phyloP scores from a whole-genome alignment of 192 early-diverging fungal species.

The Powellomyces hirtus region DNA sequence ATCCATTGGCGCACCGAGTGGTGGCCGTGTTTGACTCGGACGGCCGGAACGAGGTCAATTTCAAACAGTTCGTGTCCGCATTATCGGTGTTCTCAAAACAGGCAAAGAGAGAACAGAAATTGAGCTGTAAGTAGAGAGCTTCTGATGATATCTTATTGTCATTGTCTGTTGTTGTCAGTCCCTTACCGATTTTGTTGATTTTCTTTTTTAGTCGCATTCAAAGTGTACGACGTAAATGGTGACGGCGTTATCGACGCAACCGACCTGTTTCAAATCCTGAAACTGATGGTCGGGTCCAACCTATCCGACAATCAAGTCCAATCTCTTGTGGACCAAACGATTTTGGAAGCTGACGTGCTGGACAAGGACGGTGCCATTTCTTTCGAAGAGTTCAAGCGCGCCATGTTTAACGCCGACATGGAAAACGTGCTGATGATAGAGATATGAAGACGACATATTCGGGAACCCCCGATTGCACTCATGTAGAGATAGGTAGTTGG shows the following conservation, averaged over 20 bases:
- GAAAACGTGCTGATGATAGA: conserved; percentile 40
- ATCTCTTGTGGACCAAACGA: conserved; percentile 46
- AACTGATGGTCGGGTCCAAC: conserved; percentile 41
- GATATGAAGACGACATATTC: conserved; percentile 26
- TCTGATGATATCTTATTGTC: too few species aligned
- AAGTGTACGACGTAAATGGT: conserved; percentile 49
- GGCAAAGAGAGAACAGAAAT: conserved; percentile 44
- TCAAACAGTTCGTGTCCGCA: conserved; percentile 36
- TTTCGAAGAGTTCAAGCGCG: conserved; percentile 48
- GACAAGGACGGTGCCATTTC: conserved; percentile 49
- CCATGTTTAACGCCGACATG: conserved; percentile 38
- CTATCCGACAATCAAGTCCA: conserved; percentile 39
- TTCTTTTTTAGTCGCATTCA: conserved; percentile 48
- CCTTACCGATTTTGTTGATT: not conserved
- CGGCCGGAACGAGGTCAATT: conserved; percentile 38
- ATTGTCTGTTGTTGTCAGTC: too few species aligned
- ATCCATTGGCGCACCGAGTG: conserved; percentile 45
- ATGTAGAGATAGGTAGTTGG: too few species aligned
- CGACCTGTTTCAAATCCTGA: conserved; percentile 43
- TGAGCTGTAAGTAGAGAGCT: conserved; percentile 36
- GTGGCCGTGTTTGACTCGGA: conserved; percentile 42
- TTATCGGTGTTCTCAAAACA: conserved; percentile 36
- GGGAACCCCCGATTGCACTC: too few species aligned
- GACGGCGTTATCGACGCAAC: conserved; percentile 43
- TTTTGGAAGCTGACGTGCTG: conserved; percentile 42